These are phyloP conservation scores for Thermothelomyces thermophilus DNA, from an alignment of 2,329 filamentous ascomycete genomes.

Conservation along the genomic window DNA sequence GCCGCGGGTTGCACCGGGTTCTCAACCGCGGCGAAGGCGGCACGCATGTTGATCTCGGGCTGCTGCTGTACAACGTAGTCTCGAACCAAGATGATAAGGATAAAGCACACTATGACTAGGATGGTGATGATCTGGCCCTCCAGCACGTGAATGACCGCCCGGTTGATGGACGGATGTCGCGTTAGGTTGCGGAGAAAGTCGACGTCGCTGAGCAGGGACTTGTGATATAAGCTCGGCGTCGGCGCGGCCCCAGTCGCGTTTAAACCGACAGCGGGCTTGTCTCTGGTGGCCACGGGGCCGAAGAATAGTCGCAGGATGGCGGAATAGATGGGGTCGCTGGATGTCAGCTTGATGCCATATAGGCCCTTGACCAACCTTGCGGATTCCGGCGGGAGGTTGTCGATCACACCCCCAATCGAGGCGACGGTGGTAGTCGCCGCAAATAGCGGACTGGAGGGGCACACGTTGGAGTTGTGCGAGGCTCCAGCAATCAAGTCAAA, in stretches of 20 bases:
- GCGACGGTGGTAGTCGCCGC: conserved; percentile 35
- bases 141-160: conserved; percentile 70
- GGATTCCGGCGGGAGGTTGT: conserved; percentile 31
- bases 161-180: conserved; percentile 64
- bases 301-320: conserved; percentile 29
- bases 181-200: conserved; percentile 56
- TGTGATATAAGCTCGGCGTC: conserved; percentile 22
- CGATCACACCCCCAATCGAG: conserved; percentile 31
- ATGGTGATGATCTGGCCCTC: conserved; percentile 94
- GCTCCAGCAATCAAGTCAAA: not conserved
- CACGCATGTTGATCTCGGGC: conserved; percentile 79
- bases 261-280: conserved; percentile 18
- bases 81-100: conserved; percentile 90
- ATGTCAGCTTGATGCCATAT: conserved; percentile 30
- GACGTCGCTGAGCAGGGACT: conserved; percentile 52
- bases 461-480: conserved; percentile 28
- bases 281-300: conserved; percentile 22
- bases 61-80: conserved; percentile 99
- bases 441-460: conserved; percentile 36
- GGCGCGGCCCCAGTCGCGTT: conserved; percentile 23
- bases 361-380: conserved; percentile 25
- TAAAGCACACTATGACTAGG: conserved; percentile 86
- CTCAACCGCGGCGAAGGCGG: conserved; percentile 45
- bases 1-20: conserved; percentile 7
- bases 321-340: conserved; percentile 30